These are phyloP conservation scores for Galeopsis tetrahit DNA, from an alignment of 257 asterid species.

Conservation along the genomic window DNA sequence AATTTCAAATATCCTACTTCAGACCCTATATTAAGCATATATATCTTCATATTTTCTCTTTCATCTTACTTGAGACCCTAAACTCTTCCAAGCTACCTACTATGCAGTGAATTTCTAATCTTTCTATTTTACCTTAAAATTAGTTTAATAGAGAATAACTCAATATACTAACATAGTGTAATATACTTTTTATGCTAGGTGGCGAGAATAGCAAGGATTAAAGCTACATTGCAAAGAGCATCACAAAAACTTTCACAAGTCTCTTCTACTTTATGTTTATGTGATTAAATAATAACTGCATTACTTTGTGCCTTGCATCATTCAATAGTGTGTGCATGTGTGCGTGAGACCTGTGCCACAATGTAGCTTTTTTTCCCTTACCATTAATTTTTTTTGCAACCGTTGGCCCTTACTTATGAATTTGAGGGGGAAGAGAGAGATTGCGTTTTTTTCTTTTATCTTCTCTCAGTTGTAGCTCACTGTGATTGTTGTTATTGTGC, in stretches of 20 bases:
- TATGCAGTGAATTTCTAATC: background rate
- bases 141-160: background rate
- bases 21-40: background rate
- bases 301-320: slow-evolving; percentile 10
- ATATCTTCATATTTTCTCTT: too few species aligned
- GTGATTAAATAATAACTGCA: background rate
- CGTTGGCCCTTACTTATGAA: slow-evolving; percentile 8
- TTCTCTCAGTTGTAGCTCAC: slow-evolving; percentile 15
- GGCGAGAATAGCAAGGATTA: background rate
- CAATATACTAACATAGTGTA: background rate
- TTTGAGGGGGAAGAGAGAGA: background rate
- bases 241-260: background rate
- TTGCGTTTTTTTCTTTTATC: background rate
- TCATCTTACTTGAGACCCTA: background rate
- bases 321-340: background rate
- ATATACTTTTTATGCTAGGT: slow-evolving; percentile 2
- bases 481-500: slow-evolving; percentile 24
- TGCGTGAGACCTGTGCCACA: background rate
- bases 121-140: background rate
- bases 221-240: slow-evolving; percentile 5
- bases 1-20: background rate
- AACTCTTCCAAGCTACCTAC: slow-evolving; percentile 8
- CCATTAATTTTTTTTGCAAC: background rate
- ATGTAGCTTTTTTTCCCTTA: background rate
- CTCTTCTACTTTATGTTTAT: slow-evolving; percentile 9